A percentile compares a stretch with the other conserved stretches of the same genome.
phyloP scores from a whole-genome alignment of 495 filamentous ascomycete species.

The Cryomyces minteri region DNA sequence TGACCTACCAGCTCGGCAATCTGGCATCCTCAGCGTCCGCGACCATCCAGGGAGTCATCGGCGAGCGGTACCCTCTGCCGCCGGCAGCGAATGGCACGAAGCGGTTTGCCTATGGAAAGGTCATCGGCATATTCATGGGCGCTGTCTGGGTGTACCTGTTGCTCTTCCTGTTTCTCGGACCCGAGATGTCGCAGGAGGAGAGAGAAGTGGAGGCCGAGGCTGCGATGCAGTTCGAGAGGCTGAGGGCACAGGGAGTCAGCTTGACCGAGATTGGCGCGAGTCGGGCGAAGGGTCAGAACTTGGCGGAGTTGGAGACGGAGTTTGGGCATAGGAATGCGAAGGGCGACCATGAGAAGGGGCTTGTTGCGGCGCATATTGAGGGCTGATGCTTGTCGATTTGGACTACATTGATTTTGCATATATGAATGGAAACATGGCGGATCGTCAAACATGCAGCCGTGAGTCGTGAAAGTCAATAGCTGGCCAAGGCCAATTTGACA shows the following conservation, averaged over 20 bases:
- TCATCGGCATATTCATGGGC: constrained; percentile 18
- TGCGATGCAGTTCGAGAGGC: constrained; percentile 13
- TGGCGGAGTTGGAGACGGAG: not conserved
- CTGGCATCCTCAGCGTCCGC: constrained; percentile 20
- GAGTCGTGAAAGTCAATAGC: too few relatives aligned
- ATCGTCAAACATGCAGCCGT: too few relatives aligned
- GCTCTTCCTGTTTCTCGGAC: constrained; percentile 20
- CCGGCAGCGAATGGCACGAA: constrained; percentile 8
- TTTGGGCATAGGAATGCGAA: not conserved
- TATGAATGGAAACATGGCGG: too few relatives aligned
- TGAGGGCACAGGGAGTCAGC: constrained; percentile 16
- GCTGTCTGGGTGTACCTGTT: constrained; percentile 20
- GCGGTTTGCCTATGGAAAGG: constrained; percentile 19
- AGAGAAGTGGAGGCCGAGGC: constrained; percentile 15
- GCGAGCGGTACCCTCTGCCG: constrained; percentile 18
- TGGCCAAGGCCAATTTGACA: too few relatives aligned
- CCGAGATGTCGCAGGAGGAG: constrained; percentile 22
- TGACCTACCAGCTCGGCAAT: constrained; percentile 24
- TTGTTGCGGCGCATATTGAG: too few relatives aligned
- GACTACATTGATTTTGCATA: too few relatives aligned
- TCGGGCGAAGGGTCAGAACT: constrained; percentile 2
- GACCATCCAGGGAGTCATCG: constrained; percentile 23
- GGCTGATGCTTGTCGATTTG: too few relatives aligned
- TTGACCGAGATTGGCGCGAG: constrained; percentile 11
- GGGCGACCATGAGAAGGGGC: too few relatives aligned